Percentiles rank a stretch among this genome's conserved stretches.
Conservation (phyloP, 495 filamentous ascomycete genomes). For the Durotheca rogersii region DNA sequence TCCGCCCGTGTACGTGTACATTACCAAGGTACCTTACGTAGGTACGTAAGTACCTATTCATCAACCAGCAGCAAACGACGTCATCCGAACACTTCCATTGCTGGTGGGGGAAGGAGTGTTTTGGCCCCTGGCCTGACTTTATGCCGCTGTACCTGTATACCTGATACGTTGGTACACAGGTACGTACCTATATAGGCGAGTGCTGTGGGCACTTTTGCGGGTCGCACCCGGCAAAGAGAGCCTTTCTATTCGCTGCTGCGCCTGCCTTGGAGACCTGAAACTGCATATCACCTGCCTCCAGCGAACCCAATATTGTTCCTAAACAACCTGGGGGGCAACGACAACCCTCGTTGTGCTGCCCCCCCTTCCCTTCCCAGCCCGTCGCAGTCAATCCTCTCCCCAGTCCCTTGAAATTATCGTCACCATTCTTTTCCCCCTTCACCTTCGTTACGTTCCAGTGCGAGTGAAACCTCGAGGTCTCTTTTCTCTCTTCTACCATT, state of each 20-base stretch:
- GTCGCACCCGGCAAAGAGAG: conserved; percentile 6
- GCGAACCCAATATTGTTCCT: no score
- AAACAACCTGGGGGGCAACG: not conserved
- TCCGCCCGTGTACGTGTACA: no score
- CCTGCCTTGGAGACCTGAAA: conserved; percentile 31
- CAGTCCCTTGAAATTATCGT: conserved; percentile 23
- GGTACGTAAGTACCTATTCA: no score
- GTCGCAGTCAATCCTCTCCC: conserved; percentile 10
- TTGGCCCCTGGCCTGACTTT: conserved; percentile 15
- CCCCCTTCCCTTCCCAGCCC: no score
- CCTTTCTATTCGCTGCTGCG: conserved; percentile 24
- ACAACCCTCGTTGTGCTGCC: not conserved
- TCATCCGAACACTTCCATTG: conserved; percentile 16
- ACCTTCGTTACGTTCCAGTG: not conserved
- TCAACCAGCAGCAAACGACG: conserved; percentile 16
- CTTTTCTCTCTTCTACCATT: conserved; percentile 8
- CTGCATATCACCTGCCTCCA: conserved; percentile 24
- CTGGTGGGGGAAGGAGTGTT: conserved; percentile 20
- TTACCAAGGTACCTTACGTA: no score
- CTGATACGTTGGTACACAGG: not conserved
- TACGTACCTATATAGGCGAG: not conserved
- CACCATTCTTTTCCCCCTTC: not conserved
- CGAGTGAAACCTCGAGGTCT: conserved; percentile 18
- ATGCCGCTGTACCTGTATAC: conserved; percentile 1
- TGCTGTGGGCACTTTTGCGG: not conserved